These are phyloP conservation scores for Collybia sordida DNA, from an alignment of 768 basidiomycete genomes.

Conservation along the genomic window DNA sequence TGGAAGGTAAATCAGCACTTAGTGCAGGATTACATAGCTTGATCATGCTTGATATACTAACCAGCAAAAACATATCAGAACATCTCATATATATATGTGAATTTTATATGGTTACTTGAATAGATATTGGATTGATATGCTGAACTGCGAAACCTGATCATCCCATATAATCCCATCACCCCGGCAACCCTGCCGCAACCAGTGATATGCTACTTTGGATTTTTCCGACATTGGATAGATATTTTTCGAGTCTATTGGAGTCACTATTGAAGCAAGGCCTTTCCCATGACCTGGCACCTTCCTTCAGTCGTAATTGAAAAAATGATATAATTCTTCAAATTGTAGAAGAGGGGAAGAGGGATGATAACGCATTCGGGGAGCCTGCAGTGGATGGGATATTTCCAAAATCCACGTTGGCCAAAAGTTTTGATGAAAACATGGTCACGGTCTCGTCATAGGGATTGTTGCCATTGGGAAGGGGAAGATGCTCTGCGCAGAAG, in stretches of 20 bases:
- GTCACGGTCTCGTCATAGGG: constrained; percentile 22
- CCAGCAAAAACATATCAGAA: too few species aligned
- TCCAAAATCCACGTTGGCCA: constrained; percentile 7
- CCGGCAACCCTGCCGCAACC: too few species aligned
- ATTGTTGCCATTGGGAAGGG: constrained; percentile 29
- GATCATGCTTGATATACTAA: too few species aligned
- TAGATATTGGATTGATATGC: too few species aligned
- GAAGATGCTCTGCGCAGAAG: constrained; percentile 36
- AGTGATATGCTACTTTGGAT: too few species aligned
- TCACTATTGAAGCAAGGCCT: constrained; percentile 22
- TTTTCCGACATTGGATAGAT: too few species aligned
- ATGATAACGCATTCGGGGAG: constrained; percentile 26
- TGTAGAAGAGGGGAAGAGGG: constrained; percentile 40
- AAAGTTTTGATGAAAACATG: neutral
- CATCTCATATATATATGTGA: too few species aligned
- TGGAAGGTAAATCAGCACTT: too few species aligned
- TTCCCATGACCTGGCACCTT: constrained; percentile 10
- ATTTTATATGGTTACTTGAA: too few species aligned
- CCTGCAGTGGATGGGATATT: constrained; percentile 4
- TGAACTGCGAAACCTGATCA: too few species aligned
- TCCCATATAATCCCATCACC: too few species aligned
- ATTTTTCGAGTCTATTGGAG: constrained; percentile 44
- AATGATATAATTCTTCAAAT: constrained; percentile 26
- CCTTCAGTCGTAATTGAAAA: constrained; percentile 14
- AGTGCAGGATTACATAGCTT: too few species aligned